phyloP scores from a whole-genome alignment of 2,329 filamentous ascomycete species.

The Lachnellula suecica region DNA sequence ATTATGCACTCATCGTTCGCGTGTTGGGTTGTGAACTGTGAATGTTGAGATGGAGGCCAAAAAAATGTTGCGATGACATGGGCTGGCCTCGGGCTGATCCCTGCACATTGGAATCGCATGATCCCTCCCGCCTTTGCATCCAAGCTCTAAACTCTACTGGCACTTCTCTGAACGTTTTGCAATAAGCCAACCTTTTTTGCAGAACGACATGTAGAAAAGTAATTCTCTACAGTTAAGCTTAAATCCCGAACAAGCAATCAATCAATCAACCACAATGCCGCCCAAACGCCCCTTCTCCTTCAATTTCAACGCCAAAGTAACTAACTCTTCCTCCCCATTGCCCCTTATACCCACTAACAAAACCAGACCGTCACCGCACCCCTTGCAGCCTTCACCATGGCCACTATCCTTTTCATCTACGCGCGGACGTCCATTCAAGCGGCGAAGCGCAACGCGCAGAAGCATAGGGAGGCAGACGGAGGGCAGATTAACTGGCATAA shows the following conservation, averaged over 20 bases:
- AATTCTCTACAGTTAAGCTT: too few species aligned
- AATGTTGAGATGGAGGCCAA: conserved; percentile 9
- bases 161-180: too few species aligned
- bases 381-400: conserved; percentile 54
- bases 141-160: not conserved
- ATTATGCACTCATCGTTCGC: conserved; percentile 11
- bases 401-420: conserved; percentile 54
- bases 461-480: conserved; percentile 55
- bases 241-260: not conserved
- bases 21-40: not conserved
- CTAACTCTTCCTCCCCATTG: not conserved
- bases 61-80: conserved; percentile 9
- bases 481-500: conserved; percentile 54
- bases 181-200: too few species aligned
- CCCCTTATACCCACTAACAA: too few species aligned
- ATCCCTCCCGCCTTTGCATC: not conserved
- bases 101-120: conserved; percentile 2
- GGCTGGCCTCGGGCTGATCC: not conserved
- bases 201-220: conserved; percentile 1
- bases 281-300: too few species aligned
- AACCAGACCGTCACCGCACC: conserved; percentile 45
- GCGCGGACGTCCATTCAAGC: conserved; percentile 63
- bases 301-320: conserved; percentile 27
- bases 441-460: conserved; percentile 64
- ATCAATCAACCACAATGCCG: conserved; percentile 9